Percentiles rank a stretch among this genome's conserved stretches.
These are phyloP conservation scores for Exserohilum turcica DNA, from an alignment of 2,329 filamentous ascomycete genomes.

Conservation along the genomic window DNA sequence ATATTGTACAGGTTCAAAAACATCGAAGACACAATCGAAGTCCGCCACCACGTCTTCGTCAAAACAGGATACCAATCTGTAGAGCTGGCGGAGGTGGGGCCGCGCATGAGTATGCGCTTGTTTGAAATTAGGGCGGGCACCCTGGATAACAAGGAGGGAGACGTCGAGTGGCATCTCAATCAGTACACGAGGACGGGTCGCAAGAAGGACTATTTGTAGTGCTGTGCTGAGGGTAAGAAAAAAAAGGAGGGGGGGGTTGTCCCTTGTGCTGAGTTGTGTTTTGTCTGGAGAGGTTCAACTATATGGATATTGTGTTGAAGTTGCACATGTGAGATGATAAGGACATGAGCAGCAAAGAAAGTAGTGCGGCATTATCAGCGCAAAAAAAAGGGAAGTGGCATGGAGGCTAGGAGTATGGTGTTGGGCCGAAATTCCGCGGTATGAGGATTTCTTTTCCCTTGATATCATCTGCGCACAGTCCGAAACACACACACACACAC, in stretches of 20 bases:
- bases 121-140: conserved; percentile 94
- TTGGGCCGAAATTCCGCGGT: not conserved
- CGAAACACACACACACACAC: not conserved
- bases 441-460: too few species aligned
- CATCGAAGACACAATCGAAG: conserved; percentile 84
- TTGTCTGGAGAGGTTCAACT: too few species aligned
- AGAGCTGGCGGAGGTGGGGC: conserved; percentile 56
- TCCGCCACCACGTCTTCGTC: conserved; percentile 92
- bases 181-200: conserved; percentile 91
- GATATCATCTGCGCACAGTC: too few species aligned
- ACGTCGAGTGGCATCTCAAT: conserved; percentile 94
- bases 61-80: conserved; percentile 89
- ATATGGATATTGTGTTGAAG: not conserved
- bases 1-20: conserved; percentile 68
- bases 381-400: not conserved
- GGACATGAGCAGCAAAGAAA: not conserved
- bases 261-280: not conserved
- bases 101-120: conserved; percentile 93
- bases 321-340: not conserved
- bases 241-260: too few species aligned
- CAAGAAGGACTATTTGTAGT: conserved; percentile 91
- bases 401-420: not conserved
- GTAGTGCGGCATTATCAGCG: not conserved
- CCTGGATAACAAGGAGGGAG: conserved; percentile 90
- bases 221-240: not conserved